Base-by-base conservation (phyloP, 345 rosid species). In the Brassica rapa region DNA sequence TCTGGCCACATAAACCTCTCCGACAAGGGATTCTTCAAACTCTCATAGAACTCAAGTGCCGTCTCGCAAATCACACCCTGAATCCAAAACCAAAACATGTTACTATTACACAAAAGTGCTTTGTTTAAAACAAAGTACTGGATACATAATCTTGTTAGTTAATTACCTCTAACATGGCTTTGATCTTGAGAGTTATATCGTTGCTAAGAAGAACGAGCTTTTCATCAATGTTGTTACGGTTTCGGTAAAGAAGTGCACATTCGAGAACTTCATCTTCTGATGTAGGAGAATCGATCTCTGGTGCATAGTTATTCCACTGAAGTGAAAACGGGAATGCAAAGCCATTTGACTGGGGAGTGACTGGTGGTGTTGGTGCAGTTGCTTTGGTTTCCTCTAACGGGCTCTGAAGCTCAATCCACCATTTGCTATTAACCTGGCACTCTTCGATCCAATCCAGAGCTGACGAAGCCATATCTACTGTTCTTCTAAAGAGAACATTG, bases 91-190 rank as follows among this genome's bases (percentile, higher is more conserved):
- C 62, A 56, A 51, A 49, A 8, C 57, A n/a, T 46, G 10, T 68
- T 37, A 10, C 7, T 66, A 16, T n/a, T 59, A 15, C 56, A 57
- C 43, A 39, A 6, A 6, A 16, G 27, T 12, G 23, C 7, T 25
- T 43, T n/a, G n/a, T 70, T 63, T 4, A 7, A 8, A 59, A 14
- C 30, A 2, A 11, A 41, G 3, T 2, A 76, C 37, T 10, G 9
- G 62, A 59, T 8, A 14, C 1, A 3, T 3, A 62, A 62, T n/a
- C 39, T 69, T 32, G n/a, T 77, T 23, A 4, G 5, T 9, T 19
- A 62, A 30, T 68, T 83, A 93, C 99, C 98, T 95, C 93, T 72
- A 94, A 94, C 89, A 93, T 89, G 84, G 98, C 97, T 77, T 93
- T 90, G 82, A 93, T 84, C 81, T 89, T 93, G 80, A 93, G 77